Base-by-base conservation (phyloP, 768 basidiomycete species). In the Lactifluus volemus region DNA sequence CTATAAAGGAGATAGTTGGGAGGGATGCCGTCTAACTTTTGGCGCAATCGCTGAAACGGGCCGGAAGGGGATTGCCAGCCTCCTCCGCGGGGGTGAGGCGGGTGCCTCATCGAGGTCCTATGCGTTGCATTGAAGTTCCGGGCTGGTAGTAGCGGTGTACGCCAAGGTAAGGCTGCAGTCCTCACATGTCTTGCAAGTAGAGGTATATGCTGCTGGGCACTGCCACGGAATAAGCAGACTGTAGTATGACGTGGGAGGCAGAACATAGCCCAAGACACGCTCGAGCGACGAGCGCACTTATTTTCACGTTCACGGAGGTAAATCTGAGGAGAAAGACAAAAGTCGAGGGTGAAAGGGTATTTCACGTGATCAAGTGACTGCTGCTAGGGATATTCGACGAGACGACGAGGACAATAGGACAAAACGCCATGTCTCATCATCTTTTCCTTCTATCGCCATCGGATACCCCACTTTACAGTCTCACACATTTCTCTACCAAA, bases 381-480 rank as follows among this genome's bases (percentile, higher is more conserved):
- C 10, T 29, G 7, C 11, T 34, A 19, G 49, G 7, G 55, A 39
- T n/a, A 14, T 12, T 29, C n/a, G 44, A 39, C 34, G 44, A 39
- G 21, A 12, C 10, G 45, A 38, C 38, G 10, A 38, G 10, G 38
- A 38, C 38, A 11, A 38, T 10, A 7, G 6, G 10, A 4, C 15
- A 42, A 9, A 11, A 47, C 30, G 49, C 67, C 64, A 92, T 92
- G 91, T 92, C 89, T 61, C 88, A 92, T 71, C 91, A 93, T 75
- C 77, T 93, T 38, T 93, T 90, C 73, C 69, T 93, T 56, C 75
- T 93, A 53, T 92, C 90, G 58, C 90, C 91, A 50, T 86, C 90
- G 58, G 91, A 93, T 72, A 88, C 88, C 19, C 92, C 91, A 21
- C 75, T 93, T 66, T 93, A 93, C 75, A 86, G 80, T 66, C 78